phyloP scores from a whole-genome alignment of 2,329 filamentous ascomycete species.

The Neonectria neomacrospora region DNA sequence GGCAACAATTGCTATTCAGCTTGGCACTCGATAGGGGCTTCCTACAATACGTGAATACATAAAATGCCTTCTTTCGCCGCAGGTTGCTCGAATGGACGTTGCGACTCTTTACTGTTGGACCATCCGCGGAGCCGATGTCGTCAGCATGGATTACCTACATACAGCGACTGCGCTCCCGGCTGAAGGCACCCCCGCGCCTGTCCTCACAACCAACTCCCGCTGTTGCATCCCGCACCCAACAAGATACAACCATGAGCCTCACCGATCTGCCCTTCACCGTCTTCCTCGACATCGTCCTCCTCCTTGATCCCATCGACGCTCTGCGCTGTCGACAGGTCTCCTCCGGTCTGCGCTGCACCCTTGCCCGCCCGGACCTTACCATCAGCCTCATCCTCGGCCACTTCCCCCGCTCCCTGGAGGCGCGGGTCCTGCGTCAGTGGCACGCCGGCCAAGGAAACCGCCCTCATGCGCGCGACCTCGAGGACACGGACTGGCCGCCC shows the following conservation, averaged over 20 bases:
- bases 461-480: constrained; percentile 17
- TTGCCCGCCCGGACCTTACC: constrained; percentile 60
- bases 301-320: constrained; percentile 62
- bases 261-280: constrained; percentile 66
- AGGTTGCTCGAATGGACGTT: background rate
- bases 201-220: background rate
- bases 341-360: constrained; percentile 59
- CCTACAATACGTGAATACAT: background rate
- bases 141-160: constrained; percentile 18
- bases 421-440: constrained; percentile 51
- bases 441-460: constrained; percentile 7
- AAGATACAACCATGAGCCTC: constrained; percentile 41
- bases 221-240: constrained; percentile 37
- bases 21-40: background rate
- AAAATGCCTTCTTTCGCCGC: background rate
- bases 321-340: constrained; percentile 65
- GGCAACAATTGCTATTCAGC: background rate
- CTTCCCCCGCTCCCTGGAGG: constrained; percentile 65
- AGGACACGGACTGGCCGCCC: constrained; percentile 51
- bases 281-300: constrained; percentile 63
- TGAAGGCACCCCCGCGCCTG: constrained; percentile 15
- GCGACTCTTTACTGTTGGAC: background rate
- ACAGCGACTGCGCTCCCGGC: constrained; percentile 16
- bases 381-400: constrained; percentile 60
- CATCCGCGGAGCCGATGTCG: background rate